Evolutionary conservation across 176 grass and related monocot genomes (phyloP).

Genomic region (Cenchrus purpureus): DNA sequence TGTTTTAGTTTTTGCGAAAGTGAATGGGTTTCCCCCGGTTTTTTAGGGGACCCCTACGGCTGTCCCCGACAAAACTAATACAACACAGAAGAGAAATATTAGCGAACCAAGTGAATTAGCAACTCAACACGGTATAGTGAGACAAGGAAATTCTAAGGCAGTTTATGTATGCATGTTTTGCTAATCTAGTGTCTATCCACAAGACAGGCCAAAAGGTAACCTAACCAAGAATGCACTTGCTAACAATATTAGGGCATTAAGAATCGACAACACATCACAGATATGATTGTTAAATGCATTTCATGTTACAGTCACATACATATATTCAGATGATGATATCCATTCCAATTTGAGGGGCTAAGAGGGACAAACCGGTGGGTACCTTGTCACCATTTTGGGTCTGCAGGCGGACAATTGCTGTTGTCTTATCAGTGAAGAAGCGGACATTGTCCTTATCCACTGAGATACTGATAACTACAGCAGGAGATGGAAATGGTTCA

Average conservation of each 20-base stretch:
- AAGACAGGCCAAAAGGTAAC: no score
- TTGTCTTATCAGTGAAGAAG: background rate
- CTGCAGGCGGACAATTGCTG: background rate
- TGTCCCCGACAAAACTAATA: no score
- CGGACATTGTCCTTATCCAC: background rate
- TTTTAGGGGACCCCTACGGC: no score
- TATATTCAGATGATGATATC: background rate
- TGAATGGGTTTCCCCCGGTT: no score
- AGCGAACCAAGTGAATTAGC: conserved; percentile 38
- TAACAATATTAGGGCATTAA: background rate
- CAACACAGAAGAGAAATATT: conserved; percentile 28
- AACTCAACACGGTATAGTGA: conserved; percentile 19
- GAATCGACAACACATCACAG: conserved; percentile 18
- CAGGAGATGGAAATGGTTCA: conserved; percentile 10
- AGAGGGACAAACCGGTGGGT: background rate
- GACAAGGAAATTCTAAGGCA: no score
- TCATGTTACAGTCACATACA: conserved; percentile 36
- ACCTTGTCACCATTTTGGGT: conserved; percentile 6
- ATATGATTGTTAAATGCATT: conserved; percentile 36
- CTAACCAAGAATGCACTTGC: no score
- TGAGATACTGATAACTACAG: background rate
- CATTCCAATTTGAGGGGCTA: no score
- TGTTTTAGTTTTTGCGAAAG: no score
- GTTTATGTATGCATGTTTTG: no score
- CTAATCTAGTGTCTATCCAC: no score